These are phyloP conservation scores for Xylaria venustula DNA, from an alignment of 495 filamentous ascomycete genomes.

Conservation along the genomic window DNA sequence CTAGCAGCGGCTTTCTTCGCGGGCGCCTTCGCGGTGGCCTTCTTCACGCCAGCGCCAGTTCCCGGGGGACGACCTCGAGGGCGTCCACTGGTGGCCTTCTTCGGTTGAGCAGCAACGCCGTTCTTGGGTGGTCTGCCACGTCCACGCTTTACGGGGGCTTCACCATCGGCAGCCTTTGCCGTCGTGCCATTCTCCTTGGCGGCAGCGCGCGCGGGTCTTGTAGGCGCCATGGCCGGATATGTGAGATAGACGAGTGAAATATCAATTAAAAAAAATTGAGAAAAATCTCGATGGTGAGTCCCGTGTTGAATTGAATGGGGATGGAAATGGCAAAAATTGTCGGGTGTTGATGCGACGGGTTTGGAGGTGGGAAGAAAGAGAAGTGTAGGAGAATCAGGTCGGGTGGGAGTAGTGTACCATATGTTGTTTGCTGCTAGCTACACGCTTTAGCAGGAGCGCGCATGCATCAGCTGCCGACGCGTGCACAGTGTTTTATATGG, in stretches of 20 bases:
- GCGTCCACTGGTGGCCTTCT: slow-evolving; percentile 38
- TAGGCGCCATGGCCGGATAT: slow-evolving; percentile 23
- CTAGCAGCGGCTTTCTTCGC: neutral
- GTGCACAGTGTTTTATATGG: too few relatives aligned
- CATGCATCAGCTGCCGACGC: too few relatives aligned
- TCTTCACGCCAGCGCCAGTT: slow-evolving; percentile 35
- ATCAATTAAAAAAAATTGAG: neutral
- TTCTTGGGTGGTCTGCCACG: slow-evolving; percentile 45
- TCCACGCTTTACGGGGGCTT: slow-evolving; percentile 40
- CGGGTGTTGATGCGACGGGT: slow-evolving; percentile 1
- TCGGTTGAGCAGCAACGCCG: slow-evolving; percentile 32
- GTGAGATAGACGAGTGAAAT: neutral
- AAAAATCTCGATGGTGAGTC: neutral
- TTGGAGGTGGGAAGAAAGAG: slow-evolving; percentile 15
- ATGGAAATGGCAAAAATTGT: neutral
- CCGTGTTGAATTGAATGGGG: neutral
- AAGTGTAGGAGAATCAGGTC: neutral
- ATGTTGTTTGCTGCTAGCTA: too few relatives aligned
- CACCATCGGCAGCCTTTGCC: slow-evolving; percentile 11
- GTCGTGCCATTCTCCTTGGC: slow-evolving; percentile 24
- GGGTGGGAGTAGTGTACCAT: neutral
- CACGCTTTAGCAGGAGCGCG: too few relatives aligned
- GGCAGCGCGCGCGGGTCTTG: slow-evolving; percentile 21
- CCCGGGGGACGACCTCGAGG: slow-evolving; percentile 48
- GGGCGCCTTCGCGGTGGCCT: slow-evolving; percentile 22